Conservation (phyloP, 78 protist genomes). For the Paulinella micropora region DNA sequence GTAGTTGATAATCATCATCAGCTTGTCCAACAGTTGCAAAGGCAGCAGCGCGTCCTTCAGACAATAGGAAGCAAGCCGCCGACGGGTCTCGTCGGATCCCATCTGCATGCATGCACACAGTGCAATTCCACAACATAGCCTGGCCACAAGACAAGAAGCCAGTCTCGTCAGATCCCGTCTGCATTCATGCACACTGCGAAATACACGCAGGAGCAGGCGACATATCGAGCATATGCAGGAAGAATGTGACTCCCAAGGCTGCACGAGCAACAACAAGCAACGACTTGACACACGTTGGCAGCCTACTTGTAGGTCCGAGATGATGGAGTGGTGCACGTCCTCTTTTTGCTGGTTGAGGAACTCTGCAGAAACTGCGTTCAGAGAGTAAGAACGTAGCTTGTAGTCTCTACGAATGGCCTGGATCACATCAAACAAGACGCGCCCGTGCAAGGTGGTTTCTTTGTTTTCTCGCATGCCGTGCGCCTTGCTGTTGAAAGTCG, state of each 20-base stretch:
- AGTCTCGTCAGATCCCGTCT: too few relatives aligned
- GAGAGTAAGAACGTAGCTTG: slow-evolving; percentile 83
- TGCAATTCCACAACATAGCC: too few relatives aligned
- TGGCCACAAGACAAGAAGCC: too few relatives aligned
- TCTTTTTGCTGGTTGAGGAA: slow-evolving; percentile 97
- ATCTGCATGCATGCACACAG: slow-evolving; percentile 29
- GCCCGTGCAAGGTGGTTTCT: slow-evolving; percentile 59
- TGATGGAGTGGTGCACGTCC: slow-evolving; percentile 93
- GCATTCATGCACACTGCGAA: too few relatives aligned
- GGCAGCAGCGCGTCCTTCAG: slow-evolving; percentile 94
- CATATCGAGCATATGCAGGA: too few relatives aligned
- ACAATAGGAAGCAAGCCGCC: slow-evolving; percentile 95
- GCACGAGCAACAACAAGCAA: not conserved
- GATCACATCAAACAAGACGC: slow-evolving; percentile 64
- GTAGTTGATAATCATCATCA: slow-evolving; percentile 84
- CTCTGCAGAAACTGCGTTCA: slow-evolving; percentile 84
- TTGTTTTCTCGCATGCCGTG: slow-evolving; percentile 80
- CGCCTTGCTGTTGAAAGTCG: slow-evolving; percentile 55
- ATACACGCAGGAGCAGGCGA: too few relatives aligned
- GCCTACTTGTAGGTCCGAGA: slow-evolving; percentile 77
- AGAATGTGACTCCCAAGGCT: not conserved
- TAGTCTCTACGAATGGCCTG: slow-evolving; percentile 52
- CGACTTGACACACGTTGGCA: not conserved
- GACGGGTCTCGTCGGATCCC: slow-evolving; percentile 80
- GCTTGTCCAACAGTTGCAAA: slow-evolving; percentile 75